Base-by-base conservation (phyloP, 495 filamentous ascomycete species). In the Xylaria grammica region DNA sequence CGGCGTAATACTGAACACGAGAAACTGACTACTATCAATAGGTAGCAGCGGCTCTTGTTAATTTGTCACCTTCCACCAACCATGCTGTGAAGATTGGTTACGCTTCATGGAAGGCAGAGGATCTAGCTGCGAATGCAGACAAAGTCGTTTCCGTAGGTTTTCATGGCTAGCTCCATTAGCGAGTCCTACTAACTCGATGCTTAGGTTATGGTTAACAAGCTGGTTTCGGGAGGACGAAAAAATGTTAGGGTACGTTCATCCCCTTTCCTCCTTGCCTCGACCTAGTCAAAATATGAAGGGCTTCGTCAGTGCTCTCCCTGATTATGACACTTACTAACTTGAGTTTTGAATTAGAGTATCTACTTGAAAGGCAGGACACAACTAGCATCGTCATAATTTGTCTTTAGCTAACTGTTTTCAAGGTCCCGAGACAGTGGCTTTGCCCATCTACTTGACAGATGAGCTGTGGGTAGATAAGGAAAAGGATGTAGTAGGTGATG, bases 381-480 rank as follows among this genome's bases (percentile, higher is more conserved):
- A 32, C 5, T 0, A 17, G 29, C 3, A 4, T 19, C 24, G 15
- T 20, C 9, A 26, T 19, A 13, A 42, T 48, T 34, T 19, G 2
- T 26, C 19, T 7, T 38, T 22, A 46, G 42, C 60, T 63, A 63
- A 63, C 50, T 46, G 0, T 46, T 48, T 2, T 22, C 40, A 45
- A 63, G 90, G 90, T 7, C 88, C 91, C 10, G 86, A 89, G 67
- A 96, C 93, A 10, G 90, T 86, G 63, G 92, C 94, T 13, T 80
- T 99, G 68, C 95, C 95, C 15, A 87, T 99, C 65, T 99, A 92
- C 90, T 80, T 97, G 71, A 90, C 95, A 9, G 86, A 89, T 70
- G 91, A 98, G 80, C 78, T 99, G 56, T 99, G 94, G 92, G 79
- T 90, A 34, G 90, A 92, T 55, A 90, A 94, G 66, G 81, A 77